Evolutionary conservation across 805 yeast species (phyloP), one percentile per base, ranked within the genome.

Genomic region (Debaryomyces castellii): DNA sequence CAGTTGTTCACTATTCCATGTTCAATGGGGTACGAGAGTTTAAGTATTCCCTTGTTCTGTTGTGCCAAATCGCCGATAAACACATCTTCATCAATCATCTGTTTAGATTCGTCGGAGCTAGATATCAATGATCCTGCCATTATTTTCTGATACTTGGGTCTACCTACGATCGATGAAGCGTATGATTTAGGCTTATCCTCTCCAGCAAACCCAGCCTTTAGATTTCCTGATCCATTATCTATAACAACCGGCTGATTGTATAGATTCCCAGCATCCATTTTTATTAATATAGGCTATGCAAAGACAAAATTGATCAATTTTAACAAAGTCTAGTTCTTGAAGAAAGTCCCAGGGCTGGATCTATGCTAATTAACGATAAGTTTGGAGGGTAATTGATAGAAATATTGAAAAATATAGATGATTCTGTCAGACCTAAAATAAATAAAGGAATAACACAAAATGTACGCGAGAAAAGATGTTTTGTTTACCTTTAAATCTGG

Each of bases 1-100:
- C 99, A 94, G 90, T 94, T 90, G 78, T 96, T 92, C 58, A 94
- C 98, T 63, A 94, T 90, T 88, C 99, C 99, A 83, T 94, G 94
- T 23, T 74, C 78, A 35, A 91, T 73, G 0, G 97, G 97, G 60
- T 89, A 81, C 24, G 74, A 58, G 18, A 91, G 66, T 45, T 76
- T 76, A 42, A 91, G 66, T n/a, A 92, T 71, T 1, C 97, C 97
- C 30, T 96, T 70, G 50, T 82, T 71, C 43, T 80, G 77, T 58
- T 86, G 90, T 10, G 96, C 97, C 18, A 71, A 66, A 39, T 77
- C 71, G 1, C 98, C 98, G 5, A 92, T 74, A 58, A 84, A 90
- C 3, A 80, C 70, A 51, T 85, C 90, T 9, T 81, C 82, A 37
- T 81, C 80, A 9, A 82, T 80, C 23, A 85, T 84, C 2, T 39